A percentile compares a stretch with the other conserved stretches of the same genome.
These are phyloP conservation scores for Cinnamomum chago DNA, from an alignment of 164 flowering plant genomes.

Conservation along the genomic window DNA sequence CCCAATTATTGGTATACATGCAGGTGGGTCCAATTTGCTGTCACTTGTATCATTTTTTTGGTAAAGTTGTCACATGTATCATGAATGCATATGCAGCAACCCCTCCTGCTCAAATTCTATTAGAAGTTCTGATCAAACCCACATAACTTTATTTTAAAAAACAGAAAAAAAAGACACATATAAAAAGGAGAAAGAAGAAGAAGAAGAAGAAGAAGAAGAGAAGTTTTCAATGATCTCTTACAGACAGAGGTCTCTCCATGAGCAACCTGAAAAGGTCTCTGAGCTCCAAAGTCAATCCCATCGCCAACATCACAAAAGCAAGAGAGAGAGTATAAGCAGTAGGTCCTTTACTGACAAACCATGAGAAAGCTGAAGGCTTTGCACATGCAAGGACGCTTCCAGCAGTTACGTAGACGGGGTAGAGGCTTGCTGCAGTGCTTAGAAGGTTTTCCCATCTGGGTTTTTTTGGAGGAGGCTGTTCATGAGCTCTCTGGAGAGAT, in stretches of 20 bases:
- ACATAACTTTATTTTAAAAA: no score
- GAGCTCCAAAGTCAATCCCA: constrained; percentile 77
- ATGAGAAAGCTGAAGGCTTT: constrained; percentile 65
- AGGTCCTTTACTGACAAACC: constrained; percentile 65
- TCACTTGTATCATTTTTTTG: no score
- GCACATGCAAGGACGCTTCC: constrained; percentile 69
- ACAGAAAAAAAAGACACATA: neutral
- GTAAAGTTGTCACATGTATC: neutral
- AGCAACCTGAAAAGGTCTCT: constrained; percentile 50
- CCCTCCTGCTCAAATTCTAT: no score
- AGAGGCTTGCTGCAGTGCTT: constrained; percentile 59
- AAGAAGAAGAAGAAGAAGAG: neutral
- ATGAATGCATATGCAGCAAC: neutral
- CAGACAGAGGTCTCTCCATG: constrained; percentile 62
- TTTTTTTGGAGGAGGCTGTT: constrained; percentile 16
- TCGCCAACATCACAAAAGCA: constrained; percentile 70
- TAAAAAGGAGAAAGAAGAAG: neutral
- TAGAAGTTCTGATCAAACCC: neutral
- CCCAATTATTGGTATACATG: no score
- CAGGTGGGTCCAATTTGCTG: no score
- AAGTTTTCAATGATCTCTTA: constrained; percentile 22
- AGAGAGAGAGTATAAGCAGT: constrained; percentile 60
- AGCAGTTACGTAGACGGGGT: constrained; percentile 66
- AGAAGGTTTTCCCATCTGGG: constrained; percentile 50
- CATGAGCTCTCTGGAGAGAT: constrained; percentile 19